A percentile compares a stretch with the other conserved stretches of the same genome.
Evolutionary conservation across 2,329 filamentous ascomycete genomes (phyloP).

Genomic region (Diaporthe citrichinensis): DNA sequence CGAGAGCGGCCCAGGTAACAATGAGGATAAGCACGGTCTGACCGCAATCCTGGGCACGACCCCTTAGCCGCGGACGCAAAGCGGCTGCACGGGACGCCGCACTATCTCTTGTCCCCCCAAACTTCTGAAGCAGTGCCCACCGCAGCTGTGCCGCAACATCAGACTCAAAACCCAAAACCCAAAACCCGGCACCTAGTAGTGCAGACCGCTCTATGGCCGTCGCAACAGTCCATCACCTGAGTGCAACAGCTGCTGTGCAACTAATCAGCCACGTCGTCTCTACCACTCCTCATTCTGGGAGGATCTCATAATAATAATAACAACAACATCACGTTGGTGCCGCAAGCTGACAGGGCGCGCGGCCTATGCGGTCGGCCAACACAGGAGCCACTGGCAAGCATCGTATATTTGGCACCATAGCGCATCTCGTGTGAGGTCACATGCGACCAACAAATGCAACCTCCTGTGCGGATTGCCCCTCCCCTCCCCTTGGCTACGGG

Average conservation of each 20-base stretch:
- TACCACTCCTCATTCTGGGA: background rate
- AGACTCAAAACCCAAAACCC: constrained; percentile 23
- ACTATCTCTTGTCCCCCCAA: background rate
- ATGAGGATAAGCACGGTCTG: constrained; percentile 2
- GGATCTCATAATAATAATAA: background rate
- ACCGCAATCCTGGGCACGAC: constrained; percentile 2
- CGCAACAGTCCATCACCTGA: constrained; percentile 6
- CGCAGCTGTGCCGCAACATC: constrained; percentile 15
- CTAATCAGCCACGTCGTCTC: constrained; percentile 8
- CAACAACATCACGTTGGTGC: background rate
- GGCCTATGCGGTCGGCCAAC: background rate
- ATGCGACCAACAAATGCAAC: constrained; percentile 1
- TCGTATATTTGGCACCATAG: constrained; percentile 16
- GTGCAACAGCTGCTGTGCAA: constrained; percentile 4
- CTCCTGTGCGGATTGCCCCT: background rate
- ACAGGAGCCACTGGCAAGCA: background rate
- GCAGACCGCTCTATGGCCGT: constrained; percentile 11
- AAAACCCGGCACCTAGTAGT: constrained; percentile 27
- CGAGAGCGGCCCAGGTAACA: background rate
- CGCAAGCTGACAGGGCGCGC: constrained; percentile 2
- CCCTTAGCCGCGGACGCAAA: background rate
- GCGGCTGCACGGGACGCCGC: constrained; percentile 16
- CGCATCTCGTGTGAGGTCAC: background rate
- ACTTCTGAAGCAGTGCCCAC: constrained; percentile 29
- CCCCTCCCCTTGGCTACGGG: background rate